A percentile compares a stretch with the other conserved stretches of the same genome.
These are phyloP conservation scores for Penicillium sp. DNA, from an alignment of 2,329 filamentous ascomycete species.

Conservation along the genomic window DNA sequence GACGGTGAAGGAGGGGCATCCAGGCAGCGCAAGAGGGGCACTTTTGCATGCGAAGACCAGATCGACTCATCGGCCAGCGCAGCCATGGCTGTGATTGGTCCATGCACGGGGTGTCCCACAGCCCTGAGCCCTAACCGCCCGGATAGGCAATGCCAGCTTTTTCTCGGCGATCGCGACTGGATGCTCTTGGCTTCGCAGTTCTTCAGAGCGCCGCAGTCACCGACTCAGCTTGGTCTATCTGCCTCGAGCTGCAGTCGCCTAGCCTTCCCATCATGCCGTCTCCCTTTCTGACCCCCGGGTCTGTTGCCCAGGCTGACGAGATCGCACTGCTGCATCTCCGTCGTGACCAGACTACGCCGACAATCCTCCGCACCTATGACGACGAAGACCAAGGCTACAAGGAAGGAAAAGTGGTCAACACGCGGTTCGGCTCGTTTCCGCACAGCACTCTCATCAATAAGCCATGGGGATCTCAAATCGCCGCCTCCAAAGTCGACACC, in stretches of 20 bases:
- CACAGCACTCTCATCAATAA: conserved; percentile 73
- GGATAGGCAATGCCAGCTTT: conserved; percentile 21
- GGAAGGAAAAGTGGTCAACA: conserved; percentile 80
- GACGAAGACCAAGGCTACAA: conserved; percentile 68
- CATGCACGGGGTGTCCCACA: conserved; percentile 6
- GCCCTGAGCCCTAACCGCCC: conserved; percentile 27
- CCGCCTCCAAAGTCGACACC: conserved; percentile 85
- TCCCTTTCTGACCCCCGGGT: conserved; percentile 73
- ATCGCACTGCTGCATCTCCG: conserved; percentile 86
- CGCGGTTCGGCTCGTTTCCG: conserved; percentile 86
- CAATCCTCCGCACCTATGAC: conserved; percentile 63
- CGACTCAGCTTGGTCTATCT: too few relatives aligned
- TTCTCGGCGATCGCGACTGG: conserved; percentile 5
- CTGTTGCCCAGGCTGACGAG: conserved; percentile 59
- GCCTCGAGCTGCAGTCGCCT: conserved; percentile 2
- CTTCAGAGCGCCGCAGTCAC: too few relatives aligned
- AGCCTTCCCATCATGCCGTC: conserved; percentile 51
- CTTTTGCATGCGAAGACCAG: conserved; percentile 11
- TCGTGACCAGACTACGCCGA: conserved; percentile 76
- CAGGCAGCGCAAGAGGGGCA: conserved; percentile 23
- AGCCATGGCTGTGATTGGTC: conserved; percentile 24
- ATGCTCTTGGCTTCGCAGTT: not conserved
- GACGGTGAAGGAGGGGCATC: conserved; percentile 27
- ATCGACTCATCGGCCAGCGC: conserved; percentile 22
- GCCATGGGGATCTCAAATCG: conserved; percentile 88